phyloP scores from a whole-genome alignment of 371 early-diverging fungal genomes.

The Nematocida displodere region DNA sequence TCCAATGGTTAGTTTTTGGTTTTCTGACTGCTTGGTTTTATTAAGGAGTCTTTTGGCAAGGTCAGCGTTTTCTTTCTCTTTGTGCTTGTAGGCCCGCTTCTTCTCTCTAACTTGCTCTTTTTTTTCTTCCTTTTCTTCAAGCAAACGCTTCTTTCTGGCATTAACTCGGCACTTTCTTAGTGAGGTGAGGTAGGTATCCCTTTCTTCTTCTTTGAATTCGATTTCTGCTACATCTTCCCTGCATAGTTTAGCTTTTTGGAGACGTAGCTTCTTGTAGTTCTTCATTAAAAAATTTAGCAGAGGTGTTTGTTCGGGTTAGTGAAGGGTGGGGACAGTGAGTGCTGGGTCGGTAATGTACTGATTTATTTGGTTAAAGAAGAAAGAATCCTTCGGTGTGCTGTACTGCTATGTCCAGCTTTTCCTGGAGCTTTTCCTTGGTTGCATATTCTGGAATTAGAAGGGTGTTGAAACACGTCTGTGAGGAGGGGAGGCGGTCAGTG shows the following conservation, averaged over 20 bases:
- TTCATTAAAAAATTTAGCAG: neutral
- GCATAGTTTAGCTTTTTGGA: conserved; percentile 25
- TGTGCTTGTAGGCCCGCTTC: conserved; percentile 6
- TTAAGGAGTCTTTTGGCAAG: conserved; percentile 31
- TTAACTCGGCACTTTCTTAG: conserved; percentile 28
- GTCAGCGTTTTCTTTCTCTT: conserved; percentile 27
- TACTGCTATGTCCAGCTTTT: conserved; percentile 80
- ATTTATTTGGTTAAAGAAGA: conserved; percentile 65
- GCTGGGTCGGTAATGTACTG: no score
- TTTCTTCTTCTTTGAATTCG: conserved; percentile 4
- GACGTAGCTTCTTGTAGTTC: conserved; percentile 4
- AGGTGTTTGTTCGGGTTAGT: neutral
- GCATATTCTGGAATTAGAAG: conserved; percentile 84
- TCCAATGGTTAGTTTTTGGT: conserved; percentile 12
- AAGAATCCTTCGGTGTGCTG: conserved; percentile 92
- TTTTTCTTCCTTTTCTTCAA: conserved; percentile 37
- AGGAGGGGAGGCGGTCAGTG: conserved; percentile 80
- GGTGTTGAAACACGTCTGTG: conserved; percentile 91
- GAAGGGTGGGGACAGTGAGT: no score
- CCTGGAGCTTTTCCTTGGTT: conserved; percentile 72
- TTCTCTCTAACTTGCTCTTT: conserved; percentile 32
- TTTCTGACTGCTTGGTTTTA: neutral
- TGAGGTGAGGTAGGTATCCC: conserved; percentile 31
- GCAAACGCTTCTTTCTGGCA: neutral
- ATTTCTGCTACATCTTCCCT: conserved; percentile 6